These are phyloP conservation scores for Nemania abortiva DNA, from an alignment of 2,329 filamentous ascomycete genomes.

Conservation along the genomic window DNA sequence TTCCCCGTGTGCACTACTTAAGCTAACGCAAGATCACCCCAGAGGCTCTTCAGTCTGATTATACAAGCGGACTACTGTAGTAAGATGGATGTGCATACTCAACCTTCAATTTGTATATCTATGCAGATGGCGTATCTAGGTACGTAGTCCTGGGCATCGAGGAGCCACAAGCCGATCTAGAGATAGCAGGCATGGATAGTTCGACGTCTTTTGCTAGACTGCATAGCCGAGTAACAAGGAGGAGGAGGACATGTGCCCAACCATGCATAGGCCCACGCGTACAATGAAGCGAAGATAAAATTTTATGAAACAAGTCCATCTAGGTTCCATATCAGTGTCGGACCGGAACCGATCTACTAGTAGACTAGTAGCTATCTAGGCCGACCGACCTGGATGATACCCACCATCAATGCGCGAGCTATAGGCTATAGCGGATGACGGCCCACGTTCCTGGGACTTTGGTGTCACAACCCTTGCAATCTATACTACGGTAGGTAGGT, in stretches of 20 bases:
- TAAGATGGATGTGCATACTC: background rate
- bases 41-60: background rate
- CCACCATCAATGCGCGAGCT: constrained; percentile 23
- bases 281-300: background rate
- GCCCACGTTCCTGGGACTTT: constrained; percentile 26
- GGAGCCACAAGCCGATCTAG: background rate
- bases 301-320: background rate
- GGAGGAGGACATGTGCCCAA: background rate
- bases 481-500: constrained; percentile 1
- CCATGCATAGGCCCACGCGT: too few relatives aligned
- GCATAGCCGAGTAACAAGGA: background rate
- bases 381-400: constrained; percentile 15
- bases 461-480: constrained; percentile 12
- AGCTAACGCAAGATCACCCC: constrained; percentile 5
- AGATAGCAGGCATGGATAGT: background rate
- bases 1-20: constrained; percentile 1
- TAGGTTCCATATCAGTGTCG: background rate
- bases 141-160: too few relatives aligned
- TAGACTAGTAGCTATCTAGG: too few relatives aligned
- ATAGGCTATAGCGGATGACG: constrained; percentile 9
- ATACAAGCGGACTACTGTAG: too few relatives aligned
- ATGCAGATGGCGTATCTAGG: background rate
- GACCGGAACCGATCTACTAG: constrained; percentile 18
- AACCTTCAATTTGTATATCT: background rate
- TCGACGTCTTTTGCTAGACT: background rate